These are phyloP conservation scores for Nakazawaea molendinolei DNA, from an alignment of 805 yeast genomes.

Conservation along the genomic window DNA sequence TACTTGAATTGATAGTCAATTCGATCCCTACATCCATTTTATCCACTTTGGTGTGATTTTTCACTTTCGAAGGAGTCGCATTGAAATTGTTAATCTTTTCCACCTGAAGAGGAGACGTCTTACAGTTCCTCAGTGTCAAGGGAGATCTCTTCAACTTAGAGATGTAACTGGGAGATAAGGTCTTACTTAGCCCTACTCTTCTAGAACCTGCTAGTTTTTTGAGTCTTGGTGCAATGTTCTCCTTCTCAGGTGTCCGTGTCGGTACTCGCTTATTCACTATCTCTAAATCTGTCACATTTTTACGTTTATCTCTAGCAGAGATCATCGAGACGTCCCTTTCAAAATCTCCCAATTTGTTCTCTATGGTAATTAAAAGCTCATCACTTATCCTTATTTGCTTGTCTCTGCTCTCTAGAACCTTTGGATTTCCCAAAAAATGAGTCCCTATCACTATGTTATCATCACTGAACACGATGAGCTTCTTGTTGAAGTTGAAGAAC, in stretches of 20 bases:
- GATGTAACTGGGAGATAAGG: slow-evolving; percentile 5
- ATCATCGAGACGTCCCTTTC: slow-evolving; percentile 34
- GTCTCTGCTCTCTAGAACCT: slow-evolving; percentile 18
- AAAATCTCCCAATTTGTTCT: slow-evolving; percentile 24
- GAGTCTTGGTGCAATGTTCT: neutral
- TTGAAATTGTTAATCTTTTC: too few relatives aligned
- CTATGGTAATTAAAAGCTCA: slow-evolving; percentile 26
- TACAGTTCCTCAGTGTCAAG: too few relatives aligned
- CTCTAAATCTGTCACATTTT: neutral
- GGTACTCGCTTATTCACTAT: neutral
- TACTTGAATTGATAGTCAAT: too few relatives aligned
- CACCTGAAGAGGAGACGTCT: too few relatives aligned
- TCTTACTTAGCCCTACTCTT: slow-evolving; percentile 6
- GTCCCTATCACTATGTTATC: slow-evolving; percentile 20
- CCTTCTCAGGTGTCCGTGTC: neutral
- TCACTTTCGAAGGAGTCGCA: too few relatives aligned
- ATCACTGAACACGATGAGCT: slow-evolving; percentile 35
- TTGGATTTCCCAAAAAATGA: slow-evolving; percentile 22
- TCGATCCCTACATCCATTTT: too few relatives aligned
- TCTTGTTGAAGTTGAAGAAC: slow-evolving; percentile 41
- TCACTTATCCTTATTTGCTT: slow-evolving; percentile 15
- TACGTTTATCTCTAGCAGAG: slow-evolving; percentile 12
- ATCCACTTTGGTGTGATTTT: too few relatives aligned
- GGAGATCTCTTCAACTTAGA: neutral
- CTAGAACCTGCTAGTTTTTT: neutral